Conservation (phyloP, 495 filamentous ascomycete species). For the Podospora conica region DNA sequence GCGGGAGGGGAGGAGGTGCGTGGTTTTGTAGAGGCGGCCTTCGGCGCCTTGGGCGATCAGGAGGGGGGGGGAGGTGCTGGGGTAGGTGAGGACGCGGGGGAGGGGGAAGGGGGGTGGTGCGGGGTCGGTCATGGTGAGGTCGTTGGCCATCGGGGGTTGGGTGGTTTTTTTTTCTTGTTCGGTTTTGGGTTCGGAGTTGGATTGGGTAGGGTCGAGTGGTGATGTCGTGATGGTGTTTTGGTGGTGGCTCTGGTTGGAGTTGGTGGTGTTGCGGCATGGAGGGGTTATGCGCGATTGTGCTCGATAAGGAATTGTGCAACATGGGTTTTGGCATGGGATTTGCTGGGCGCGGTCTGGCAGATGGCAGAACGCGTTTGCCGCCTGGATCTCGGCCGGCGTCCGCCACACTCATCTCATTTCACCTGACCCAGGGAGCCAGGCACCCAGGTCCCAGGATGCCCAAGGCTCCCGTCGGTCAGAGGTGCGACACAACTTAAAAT, state of each 20-base stretch:
- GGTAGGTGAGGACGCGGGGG: slow-evolving; percentile 58
- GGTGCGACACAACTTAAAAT: not conserved
- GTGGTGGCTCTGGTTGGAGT: not conserved
- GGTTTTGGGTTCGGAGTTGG: not conserved
- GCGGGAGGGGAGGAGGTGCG: slow-evolving; percentile 61
- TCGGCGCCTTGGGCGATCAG: slow-evolving; percentile 91
- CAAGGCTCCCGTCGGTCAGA: not conserved
- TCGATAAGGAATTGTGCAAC: not conserved
- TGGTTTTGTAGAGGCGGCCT: slow-evolving; percentile 84
- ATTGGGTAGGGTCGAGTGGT: not conserved
- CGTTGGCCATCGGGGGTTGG: slow-evolving; percentile 4
- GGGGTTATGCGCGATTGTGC: not conserved
- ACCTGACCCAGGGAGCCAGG: too few species aligned
- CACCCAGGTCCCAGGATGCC: too few species aligned
- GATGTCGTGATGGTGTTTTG: not conserved
- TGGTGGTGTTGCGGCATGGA: not conserved
- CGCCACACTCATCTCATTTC: not conserved
- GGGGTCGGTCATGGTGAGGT: not conserved
- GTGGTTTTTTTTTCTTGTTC: not conserved
- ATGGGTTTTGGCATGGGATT: slow-evolving; percentile 1
- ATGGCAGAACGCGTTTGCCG: slow-evolving; percentile 3
- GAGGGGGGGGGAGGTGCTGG: slow-evolving; percentile 48
- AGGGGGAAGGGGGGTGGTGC: slow-evolving; percentile 40
- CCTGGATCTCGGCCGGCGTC: not conserved
- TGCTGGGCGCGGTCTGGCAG: not conserved